Base-by-base conservation (phyloP, 441 rosid species). In the Gossypium lobatum region DNA sequence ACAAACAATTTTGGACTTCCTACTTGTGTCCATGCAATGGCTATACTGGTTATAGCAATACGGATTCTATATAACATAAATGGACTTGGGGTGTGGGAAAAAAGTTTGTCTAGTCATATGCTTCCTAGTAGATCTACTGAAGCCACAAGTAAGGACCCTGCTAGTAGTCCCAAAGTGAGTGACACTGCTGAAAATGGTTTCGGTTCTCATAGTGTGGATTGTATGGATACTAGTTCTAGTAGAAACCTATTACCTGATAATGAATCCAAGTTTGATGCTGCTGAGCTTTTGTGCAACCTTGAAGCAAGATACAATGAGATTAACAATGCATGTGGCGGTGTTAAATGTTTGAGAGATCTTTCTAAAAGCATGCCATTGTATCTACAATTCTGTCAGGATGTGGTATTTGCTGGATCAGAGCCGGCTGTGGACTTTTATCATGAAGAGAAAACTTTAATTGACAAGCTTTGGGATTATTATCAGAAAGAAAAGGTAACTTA, bases 361-460 rank as follows among this genome's bases (percentile, higher is more conserved):
- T 76, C 80, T 16, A 86, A 80, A 73, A 91, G 86, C 85, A 80
- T 92, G 60, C 83, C 81, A 20, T 76, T 89, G 3, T 92, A 86
- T 73, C 79, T 89, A 67, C 84, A 85, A 18, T 86, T 82, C 63
- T 90, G 97, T 31, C 87, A 88, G 71, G 88, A 88, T 73, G 88
- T 87, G 73, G 82, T 89, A 77, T 90, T 90, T 83, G 89, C 93
- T 82, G 95, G 91, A 75, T 63, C 81, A 31, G 90, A 82, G 63
- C 78, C 82, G 18, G 80, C 73, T 42, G 71, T 84, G 67, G 87
- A 84, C 16, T 73, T 73, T 48, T 73, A 60, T 73, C 73, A 73
- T n/a, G 88, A 82, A 20, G 91, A 89, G 76, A 81, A 73, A 76
- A 81, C 67, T 72, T 71, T 83, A 53, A 80, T 84, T 42, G 82